Percentiles rank a stretch among this genome's conserved stretches.
Evolutionary conservation across 495 filamentous ascomycete genomes (phyloP).

Genomic region (Xylaria scruposa): DNA sequence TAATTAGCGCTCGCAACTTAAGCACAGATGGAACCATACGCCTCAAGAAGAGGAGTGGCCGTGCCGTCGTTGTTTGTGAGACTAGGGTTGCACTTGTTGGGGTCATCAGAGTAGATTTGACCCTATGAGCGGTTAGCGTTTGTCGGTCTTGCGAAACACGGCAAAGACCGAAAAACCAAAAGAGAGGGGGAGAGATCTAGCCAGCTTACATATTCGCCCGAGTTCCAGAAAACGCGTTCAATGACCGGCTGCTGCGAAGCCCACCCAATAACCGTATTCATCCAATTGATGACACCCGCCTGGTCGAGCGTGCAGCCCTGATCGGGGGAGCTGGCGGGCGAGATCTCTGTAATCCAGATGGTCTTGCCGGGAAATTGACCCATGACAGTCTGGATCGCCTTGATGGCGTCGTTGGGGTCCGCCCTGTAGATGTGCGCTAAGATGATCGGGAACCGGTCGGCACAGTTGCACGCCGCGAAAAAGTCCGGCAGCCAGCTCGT

Average conservation of each 20-base stretch:
- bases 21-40: neutral
- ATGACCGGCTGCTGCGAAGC: neutral
- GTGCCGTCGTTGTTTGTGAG: neutral
- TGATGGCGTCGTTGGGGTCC: neutral
- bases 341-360: neutral
- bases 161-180: neutral
- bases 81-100: neutral
- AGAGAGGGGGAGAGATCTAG: neutral
- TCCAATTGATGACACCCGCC: neutral
- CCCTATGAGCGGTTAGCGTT: neutral
- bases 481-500: slow-evolving; percentile 1
- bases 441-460: neutral
- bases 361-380: neutral
- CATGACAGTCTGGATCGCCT: neutral
- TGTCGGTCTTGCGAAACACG: neutral
- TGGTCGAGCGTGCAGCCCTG: neutral
- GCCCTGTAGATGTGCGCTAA: neutral
- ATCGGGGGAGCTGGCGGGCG: neutral
- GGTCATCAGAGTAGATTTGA: neutral
- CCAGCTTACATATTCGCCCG: neutral
- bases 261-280: neutral
- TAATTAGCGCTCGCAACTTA: neutral
- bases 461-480: neutral
- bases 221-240: slow-evolving; percentile 3
- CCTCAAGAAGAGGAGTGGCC: neutral